These are phyloP conservation scores for Monosporozyma servazzii DNA, from an alignment of 805 yeast genomes.

Conservation along the genomic window DNA sequence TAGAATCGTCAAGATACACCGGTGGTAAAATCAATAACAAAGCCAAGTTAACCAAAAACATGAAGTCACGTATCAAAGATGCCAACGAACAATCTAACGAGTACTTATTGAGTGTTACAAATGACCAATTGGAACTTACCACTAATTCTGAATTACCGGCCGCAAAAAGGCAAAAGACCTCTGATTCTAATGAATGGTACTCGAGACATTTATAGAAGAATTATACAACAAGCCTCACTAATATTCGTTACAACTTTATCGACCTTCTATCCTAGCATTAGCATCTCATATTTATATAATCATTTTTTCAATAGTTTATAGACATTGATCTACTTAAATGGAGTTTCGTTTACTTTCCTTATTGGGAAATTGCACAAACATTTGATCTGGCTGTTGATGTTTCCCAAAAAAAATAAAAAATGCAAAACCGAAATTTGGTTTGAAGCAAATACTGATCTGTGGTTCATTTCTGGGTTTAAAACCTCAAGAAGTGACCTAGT, in stretches of 20 bases:
- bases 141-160: not conserved
- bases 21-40: slow-evolving; percentile 37
- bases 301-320: not conserved
- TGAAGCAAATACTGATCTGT: not conserved
- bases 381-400: not conserved
- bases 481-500: not conserved
- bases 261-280: not conserved
- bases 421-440: not conserved
- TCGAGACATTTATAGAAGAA: slow-evolving; percentile 3
- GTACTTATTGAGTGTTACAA: slow-evolving; percentile 5
- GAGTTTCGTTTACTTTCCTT: not conserved
- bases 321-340: not conserved
- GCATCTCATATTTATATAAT: not conserved
- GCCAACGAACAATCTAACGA: slow-evolving; percentile 17
- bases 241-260: not conserved
- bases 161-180: not conserved
- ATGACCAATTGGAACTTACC: not conserved
- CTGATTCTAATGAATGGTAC: slow-evolving; percentile 3
- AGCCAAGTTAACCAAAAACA: slow-evolving; percentile 53
- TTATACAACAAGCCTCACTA: not conserved
- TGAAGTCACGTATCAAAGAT: slow-evolving; percentile 40
- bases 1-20: slow-evolving; percentile 17
- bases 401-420: not conserved
- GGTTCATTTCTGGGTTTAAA: not conserved
- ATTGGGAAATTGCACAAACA: slow-evolving; percentile 2